Percentiles rank a stretch among this genome's conserved stretches.
Conservation (phyloP, 1,284 basidiomycete genomes). For the Sporisorium sorghi region DNA sequence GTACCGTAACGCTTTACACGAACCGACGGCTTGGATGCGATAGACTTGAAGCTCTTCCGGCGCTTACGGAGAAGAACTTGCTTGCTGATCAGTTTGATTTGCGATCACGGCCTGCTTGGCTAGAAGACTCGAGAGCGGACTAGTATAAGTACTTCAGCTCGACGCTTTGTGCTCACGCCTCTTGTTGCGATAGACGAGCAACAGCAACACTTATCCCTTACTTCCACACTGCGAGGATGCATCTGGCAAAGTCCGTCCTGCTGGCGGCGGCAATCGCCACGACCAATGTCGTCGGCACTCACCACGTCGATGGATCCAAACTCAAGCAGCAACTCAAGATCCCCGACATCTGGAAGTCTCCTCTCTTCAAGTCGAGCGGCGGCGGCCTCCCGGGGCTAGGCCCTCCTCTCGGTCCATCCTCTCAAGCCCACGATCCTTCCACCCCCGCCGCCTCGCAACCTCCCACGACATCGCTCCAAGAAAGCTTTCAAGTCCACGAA, state of each 20-base stretch:
- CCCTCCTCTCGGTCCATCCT: background rate
- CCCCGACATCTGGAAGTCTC: slow-evolving; percentile 22
- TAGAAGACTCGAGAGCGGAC: too few relatives aligned
- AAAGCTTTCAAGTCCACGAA: slow-evolving; percentile 28
- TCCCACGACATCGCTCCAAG: background rate
- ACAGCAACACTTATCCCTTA: background rate
- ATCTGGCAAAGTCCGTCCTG: slow-evolving; percentile 12
- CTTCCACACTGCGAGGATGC: slow-evolving; percentile 7
- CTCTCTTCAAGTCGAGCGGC: slow-evolving; percentile 25
- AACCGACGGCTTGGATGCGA: background rate
- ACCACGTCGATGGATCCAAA: background rate
- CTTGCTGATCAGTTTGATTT: too few relatives aligned
- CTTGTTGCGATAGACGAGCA: too few relatives aligned
- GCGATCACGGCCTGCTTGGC: background rate
- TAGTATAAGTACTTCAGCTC: background rate
- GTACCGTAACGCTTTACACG: background rate
- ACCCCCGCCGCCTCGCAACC: background rate
- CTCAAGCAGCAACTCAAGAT: slow-evolving; percentile 11
- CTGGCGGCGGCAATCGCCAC: background rate
- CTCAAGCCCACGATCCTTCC: background rate
- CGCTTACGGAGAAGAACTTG: background rate
- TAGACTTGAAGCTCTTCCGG: background rate
- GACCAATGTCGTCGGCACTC: background rate
- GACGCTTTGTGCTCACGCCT: too few relatives aligned
- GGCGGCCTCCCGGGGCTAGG: background rate